Base-by-base conservation (phyloP, 495 filamentous ascomycete species). In the Penicilliopsis zonata region DNA sequence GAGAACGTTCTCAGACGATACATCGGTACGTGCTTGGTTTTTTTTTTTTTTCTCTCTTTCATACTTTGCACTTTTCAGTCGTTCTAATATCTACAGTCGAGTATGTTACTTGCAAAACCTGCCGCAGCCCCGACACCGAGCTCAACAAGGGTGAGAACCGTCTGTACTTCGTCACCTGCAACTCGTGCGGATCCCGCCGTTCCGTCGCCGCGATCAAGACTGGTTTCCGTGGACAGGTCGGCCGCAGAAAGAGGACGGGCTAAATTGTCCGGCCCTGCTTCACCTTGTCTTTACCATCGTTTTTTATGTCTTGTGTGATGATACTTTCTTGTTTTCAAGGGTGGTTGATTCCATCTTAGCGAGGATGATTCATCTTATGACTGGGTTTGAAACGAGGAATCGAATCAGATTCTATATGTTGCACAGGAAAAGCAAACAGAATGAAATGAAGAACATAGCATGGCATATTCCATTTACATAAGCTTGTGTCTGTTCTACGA, bases 101-200 rank as follows among this genome's bases (percentile, higher is more conserved):
- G 71, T 98, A 98, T 51, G 90, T 98, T 28, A 93, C 88, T 28
- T 98, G 90, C 74, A 94, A 92, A 63, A 98, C 90, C 18, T 98
- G 90, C 69, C 71, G 84, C 56, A 82, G 80, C 29, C 82, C 87
- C 44, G 86, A 95, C 48, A 96, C 90, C 22, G 88, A 95, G 49
- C 76, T 96, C 40, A 88, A 80, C 70, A 96, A 96, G 67, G 90
- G 92, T 55, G 90, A 98, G 64, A 98, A 94, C 68, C 82, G 90
- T 67, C 70, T 94, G 34, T 81, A 78, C 55, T 82, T 83, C 67
- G 74, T 84, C 38, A 83, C 76, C 18, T 83, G 78, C 68, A 85
- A 86, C 65, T 85, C 80, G 13, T 95, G 92, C 48, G 83, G 85
- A 33, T 86, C 78, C 33, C 74, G 88, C 53, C 81, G 92, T 49